Evolutionary conservation across 2,329 filamentous ascomycete genomes (phyloP).

Genomic region (Aspergillus pseudonomiae): DNA sequence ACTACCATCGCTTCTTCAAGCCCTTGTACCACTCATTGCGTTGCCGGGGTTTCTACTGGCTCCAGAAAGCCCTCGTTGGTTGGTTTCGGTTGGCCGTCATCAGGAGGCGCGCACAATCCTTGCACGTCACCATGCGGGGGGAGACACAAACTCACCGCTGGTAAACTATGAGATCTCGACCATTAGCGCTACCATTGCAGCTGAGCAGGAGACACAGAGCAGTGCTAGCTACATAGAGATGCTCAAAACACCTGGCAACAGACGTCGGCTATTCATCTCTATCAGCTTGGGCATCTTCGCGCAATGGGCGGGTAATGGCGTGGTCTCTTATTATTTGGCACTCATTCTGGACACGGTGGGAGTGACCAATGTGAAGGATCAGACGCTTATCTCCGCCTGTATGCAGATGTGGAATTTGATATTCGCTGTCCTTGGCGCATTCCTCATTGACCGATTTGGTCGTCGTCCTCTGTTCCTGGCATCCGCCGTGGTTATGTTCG

Average conservation of each 20-base stretch:
- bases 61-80: constrained; percentile 28
- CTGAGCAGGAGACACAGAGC: constrained; percentile 18
- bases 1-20: constrained; percentile 27
- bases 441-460: constrained; percentile 23
- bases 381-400: constrained; percentile 20
- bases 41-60: constrained; percentile 22
- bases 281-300: constrained; percentile 17
- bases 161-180: constrained; percentile 23
- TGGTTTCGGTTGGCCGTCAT: constrained; percentile 20
- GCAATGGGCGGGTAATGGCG: constrained; percentile 33
- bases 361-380: constrained; percentile 19
- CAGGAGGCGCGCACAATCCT: constrained; percentile 22
- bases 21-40: constrained; percentile 19
- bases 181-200: constrained; percentile 20
- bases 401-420: constrained; percentile 30
- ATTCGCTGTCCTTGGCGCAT: constrained; percentile 22
- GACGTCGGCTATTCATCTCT: constrained; percentile 18
- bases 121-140: constrained; percentile 23
- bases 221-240: constrained; percentile 23
- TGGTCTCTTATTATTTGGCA: constrained; percentile 24
- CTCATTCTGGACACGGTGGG: constrained; percentile 24
- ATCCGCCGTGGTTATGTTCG: constrained; percentile 24
- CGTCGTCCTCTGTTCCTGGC: constrained; percentile 25
- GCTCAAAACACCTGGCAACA: constrained; percentile 18
- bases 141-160: constrained; percentile 21